These are phyloP conservation scores for Pichia sp. DNA, from an alignment of 1,139 yeast genomes.

Conservation along the genomic window DNA sequence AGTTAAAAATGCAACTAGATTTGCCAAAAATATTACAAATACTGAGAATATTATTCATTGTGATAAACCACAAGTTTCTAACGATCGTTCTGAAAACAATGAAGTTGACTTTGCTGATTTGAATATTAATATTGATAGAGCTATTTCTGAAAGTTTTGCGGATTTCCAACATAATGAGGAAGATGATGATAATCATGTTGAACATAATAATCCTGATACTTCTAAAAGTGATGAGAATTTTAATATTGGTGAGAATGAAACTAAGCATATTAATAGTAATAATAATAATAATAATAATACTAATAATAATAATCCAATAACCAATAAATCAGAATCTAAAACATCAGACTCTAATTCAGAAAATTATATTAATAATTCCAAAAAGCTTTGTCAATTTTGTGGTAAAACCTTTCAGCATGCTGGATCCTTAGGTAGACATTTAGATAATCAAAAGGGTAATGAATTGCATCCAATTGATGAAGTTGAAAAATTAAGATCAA, in stretches of 20 bases:
- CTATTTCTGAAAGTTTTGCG: constrained; percentile 8
- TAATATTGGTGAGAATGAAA: not conserved
- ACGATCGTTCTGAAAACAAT: not conserved
- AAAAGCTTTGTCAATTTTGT: constrained; percentile 42
- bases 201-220: too few species aligned
- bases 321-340: too few species aligned
- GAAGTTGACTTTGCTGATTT: constrained; percentile 22
- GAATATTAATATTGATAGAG: constrained; percentile 13
- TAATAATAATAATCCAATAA: not conserved
- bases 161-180: not conserved
- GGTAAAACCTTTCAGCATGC: constrained; percentile 44
- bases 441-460: constrained; percentile 43
- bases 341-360: too few species aligned
- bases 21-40: not conserved
- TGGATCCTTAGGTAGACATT: constrained; percentile 47
- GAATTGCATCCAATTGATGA: constrained; percentile 39
- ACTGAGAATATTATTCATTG: not conserved
- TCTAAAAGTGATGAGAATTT: too few species aligned
- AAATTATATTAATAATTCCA: constrained; percentile 23
- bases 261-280: not conserved
- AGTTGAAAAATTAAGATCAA: constrained; percentile 37
- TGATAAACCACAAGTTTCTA: constrained; percentile 1
- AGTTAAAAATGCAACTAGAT: constrained; percentile 7
- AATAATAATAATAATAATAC: not conserved
- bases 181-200: too few species aligned